Evolutionary conservation across 2,329 filamentous ascomycete species (phyloP).

Genomic region (Neospermospora avenae): DNA sequence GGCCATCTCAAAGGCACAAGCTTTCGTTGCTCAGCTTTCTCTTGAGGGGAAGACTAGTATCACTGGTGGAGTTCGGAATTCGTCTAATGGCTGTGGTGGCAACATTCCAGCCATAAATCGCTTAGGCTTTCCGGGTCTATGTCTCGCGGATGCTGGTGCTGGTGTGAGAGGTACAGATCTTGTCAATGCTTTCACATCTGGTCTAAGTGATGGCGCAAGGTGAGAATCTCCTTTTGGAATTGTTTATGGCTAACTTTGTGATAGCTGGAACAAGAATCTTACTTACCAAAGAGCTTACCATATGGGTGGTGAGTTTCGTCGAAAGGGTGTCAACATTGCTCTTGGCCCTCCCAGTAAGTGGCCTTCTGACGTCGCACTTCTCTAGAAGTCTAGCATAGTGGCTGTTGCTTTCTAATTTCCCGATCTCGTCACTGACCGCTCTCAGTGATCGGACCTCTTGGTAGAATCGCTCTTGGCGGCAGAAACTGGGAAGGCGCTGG

Average conservation of each 20-base stretch:
- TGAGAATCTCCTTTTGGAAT: background rate
- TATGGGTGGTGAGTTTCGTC: conserved; percentile 68
- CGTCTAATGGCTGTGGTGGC: conserved; percentile 25
- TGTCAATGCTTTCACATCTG: conserved; percentile 25
- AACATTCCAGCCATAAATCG: conserved; percentile 48
- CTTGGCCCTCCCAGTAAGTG: conserved; percentile 46
- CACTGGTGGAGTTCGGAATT: conserved; percentile 52
- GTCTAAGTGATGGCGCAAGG: conserved; percentile 18
- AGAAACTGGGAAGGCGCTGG: conserved; percentile 60
- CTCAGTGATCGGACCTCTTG: conserved; percentile 59
- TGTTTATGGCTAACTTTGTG: conserved; percentile 34
- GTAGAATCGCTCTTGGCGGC: conserved; percentile 62
- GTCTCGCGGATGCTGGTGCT: conserved; percentile 66
- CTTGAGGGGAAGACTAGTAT: conserved; percentile 31
- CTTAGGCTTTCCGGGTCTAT: conserved; percentile 56
- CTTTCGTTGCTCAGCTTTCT: conserved; percentile 56
- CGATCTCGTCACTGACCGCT: background rate
- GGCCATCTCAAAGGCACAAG: conserved; percentile 65
- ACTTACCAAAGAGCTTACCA: conserved; percentile 64
- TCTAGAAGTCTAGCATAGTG: background rate
- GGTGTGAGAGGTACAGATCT: conserved; percentile 62
- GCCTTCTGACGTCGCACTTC: background rate
- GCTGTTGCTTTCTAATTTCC: background rate
- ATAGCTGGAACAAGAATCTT: conserved; percentile 55
- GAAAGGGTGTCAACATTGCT: conserved; percentile 70